phyloP scores from a whole-genome alignment of 306 rosid genomes.

The Astragalus membranaceus region DNA sequence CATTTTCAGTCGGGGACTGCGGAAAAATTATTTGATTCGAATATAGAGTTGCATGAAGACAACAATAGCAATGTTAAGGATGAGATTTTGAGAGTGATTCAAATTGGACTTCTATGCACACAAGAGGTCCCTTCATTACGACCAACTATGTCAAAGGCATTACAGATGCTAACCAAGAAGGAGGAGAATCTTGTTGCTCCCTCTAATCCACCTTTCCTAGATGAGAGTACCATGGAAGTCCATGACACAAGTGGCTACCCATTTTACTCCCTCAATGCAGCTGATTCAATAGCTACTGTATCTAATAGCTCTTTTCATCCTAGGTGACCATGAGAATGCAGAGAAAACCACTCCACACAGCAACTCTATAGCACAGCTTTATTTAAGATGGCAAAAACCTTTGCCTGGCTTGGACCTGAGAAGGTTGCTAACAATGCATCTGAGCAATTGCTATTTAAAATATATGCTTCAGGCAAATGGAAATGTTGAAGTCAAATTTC shows the following conservation, averaged over 20 bases:
- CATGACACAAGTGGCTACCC: constrained; percentile 45
- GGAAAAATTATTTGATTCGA: constrained; percentile 61
- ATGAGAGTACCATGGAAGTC: constrained; percentile 81
- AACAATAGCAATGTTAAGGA: constrained; percentile 23
- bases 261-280: constrained; percentile 27
- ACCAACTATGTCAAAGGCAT: constrained; percentile 73
- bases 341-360: constrained; percentile 9
- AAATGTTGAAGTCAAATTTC: constrained; percentile 5
- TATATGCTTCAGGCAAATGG: not conserved
- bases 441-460: not conserved
- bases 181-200: constrained; percentile 69
- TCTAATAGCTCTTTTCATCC: constrained; percentile 67
- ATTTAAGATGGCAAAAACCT: not conserved
- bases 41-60: constrained; percentile 48
- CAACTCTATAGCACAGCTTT: not conserved
- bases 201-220: constrained; percentile 78
- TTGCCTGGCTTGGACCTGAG: not conserved
- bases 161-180: constrained; percentile 62
- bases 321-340: constrained; percentile 39
- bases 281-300: constrained; percentile 59
- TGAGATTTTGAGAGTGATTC: constrained; percentile 59
- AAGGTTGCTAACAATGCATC: not conserved
- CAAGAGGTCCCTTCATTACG: constrained; percentile 68
- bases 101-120: constrained; percentile 80
- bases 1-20: constrained; percentile 59